These are phyloP conservation scores for Nemania diffusa DNA, from an alignment of 2,329 filamentous ascomycete genomes.

Conservation along the genomic window DNA sequence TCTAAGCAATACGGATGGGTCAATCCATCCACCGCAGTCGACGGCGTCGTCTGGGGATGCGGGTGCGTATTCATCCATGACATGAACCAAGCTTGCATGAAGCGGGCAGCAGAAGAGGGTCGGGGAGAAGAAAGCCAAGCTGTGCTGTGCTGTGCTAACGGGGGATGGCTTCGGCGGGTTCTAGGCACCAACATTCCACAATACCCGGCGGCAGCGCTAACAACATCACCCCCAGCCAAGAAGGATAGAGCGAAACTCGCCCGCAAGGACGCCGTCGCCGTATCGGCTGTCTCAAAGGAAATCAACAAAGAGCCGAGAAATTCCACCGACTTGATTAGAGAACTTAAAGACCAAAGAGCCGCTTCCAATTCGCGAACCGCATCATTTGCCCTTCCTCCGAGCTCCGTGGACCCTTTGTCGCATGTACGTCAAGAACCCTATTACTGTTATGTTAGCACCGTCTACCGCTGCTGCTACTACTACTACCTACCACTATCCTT, in stretches of 20 bases:
- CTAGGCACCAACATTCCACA: conserved; percentile 43
- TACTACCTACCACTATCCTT: neutral
- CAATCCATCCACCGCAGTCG: conserved; percentile 18
- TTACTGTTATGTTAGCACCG: neutral
- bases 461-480: conserved; percentile 10
- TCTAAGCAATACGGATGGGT: conserved; percentile 8
- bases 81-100: neutral
- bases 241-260: conserved; percentile 42
- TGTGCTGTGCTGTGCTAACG: conserved; percentile 24
- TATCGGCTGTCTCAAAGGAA: conserved; percentile 42
- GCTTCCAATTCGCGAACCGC: conserved; percentile 33
- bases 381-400: conserved; percentile 41
- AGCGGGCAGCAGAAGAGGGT: neutral
- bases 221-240: conserved; percentile 37
- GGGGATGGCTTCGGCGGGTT: conserved; percentile 12
- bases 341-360: conserved; percentile 29
- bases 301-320: conserved; percentile 41
- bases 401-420: conserved; percentile 73
- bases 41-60: conserved; percentile 23
- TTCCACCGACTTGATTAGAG: conserved; percentile 30
- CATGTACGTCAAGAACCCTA: conserved; percentile 61
- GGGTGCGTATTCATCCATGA: conserved; percentile 22
- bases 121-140: neutral
- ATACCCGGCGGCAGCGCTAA: conserved; percentile 28
- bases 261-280: conserved; percentile 42